Percentiles rank a stretch among this genome's conserved stretches.
These are phyloP conservation scores for Melaleuca quinquenervia DNA, from an alignment of 345 rosid species.

Conservation along the genomic window DNA sequence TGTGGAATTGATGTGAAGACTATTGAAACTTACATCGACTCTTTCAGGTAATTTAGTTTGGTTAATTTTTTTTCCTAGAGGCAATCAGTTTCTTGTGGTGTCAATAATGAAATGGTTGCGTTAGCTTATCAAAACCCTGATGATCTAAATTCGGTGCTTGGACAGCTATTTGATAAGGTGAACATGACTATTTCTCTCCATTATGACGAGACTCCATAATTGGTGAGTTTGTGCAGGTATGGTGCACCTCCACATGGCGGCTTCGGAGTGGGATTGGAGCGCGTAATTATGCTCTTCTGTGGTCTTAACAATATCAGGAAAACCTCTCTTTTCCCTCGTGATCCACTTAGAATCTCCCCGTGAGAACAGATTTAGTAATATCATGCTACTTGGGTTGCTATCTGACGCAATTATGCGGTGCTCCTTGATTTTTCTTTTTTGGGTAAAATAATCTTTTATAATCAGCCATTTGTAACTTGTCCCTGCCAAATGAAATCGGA, in stretches of 20 bases:
- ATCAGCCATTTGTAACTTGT: not conserved
- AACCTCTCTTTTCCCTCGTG: constrained; percentile 78
- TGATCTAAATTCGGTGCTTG: not conserved
- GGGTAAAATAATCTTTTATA: not conserved
- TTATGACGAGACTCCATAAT: not conserved
- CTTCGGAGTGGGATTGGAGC: constrained; percentile 73
- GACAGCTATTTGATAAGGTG: not conserved
- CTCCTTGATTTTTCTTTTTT: not conserved
- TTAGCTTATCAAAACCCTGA: not conserved
- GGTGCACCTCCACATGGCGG: constrained; percentile 91
- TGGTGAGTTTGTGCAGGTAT: constrained; percentile 24
- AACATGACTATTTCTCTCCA: not conserved
- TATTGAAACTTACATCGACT: constrained; percentile 60
- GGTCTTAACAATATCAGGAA: constrained; percentile 67
- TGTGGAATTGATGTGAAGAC: constrained; percentile 69
- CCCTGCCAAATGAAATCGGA: not conserved
- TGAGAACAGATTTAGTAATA: constrained; percentile 8
- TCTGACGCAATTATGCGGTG: not conserved
- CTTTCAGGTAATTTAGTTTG: constrained; percentile 49
- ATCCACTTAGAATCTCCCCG: constrained; percentile 63
- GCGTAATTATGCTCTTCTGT: constrained; percentile 77
- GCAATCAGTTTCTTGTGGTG: not conserved
- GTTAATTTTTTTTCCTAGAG: not conserved
- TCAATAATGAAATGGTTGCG: not conserved
- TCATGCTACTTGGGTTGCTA: not conserved